These are phyloP conservation scores for Akanthomyces muscarius DNA, from an alignment of 2,329 filamentous ascomycete species.

Conservation along the genomic window DNA sequence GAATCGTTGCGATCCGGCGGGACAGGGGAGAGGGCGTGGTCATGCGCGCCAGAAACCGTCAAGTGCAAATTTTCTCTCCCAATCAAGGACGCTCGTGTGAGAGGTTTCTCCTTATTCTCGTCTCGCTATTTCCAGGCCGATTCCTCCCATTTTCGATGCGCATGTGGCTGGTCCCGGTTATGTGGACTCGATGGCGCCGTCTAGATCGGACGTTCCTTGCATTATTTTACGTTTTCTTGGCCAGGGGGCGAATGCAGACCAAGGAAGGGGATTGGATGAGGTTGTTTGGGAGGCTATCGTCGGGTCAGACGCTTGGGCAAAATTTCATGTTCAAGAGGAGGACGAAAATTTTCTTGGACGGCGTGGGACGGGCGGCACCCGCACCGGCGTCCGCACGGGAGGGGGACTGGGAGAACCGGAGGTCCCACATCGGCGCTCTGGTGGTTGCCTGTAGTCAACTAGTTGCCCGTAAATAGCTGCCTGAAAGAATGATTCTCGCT, in stretches of 20 bases:
- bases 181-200: constrained; percentile 11
- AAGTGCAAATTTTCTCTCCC: not conserved
- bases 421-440: not conserved
- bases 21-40: not conserved
- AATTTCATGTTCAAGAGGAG: not conserved
- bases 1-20: not conserved
- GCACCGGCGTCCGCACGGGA: not conserved
- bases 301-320: not conserved
- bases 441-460: not conserved
- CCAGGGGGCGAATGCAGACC: not conserved
- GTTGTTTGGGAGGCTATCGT: not conserved
- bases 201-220: constrained; percentile 3
- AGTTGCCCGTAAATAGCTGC: too few species aligned
- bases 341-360: not conserved
- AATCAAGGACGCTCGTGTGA: not conserved
- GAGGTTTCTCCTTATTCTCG: not conserved
- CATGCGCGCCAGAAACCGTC: not conserved
- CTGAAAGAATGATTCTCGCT: not conserved
- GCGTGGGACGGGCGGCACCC: not conserved
- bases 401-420: not conserved
- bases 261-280: not conserved
- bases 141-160: not conserved
- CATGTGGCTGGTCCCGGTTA: not conserved
- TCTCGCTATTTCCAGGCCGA: not conserved
- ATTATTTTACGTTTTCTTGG: not conserved